A percentile compares a stretch with the other conserved stretches of the same genome.
Conservation (phyloP, 768 basidiomycete species). For the Hydnum rufescens region DNA sequence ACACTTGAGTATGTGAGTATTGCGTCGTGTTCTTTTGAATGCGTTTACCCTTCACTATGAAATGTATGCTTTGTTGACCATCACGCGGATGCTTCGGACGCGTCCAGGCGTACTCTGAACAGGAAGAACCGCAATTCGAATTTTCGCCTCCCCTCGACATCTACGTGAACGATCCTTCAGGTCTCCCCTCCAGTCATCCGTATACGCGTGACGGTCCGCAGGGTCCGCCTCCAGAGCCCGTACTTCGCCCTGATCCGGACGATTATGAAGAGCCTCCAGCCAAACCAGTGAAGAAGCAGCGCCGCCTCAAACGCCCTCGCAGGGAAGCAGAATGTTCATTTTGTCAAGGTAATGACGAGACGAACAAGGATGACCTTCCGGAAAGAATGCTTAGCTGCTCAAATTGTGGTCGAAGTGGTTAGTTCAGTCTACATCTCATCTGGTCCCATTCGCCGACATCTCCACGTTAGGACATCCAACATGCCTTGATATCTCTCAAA, state of each 20-base stretch:
- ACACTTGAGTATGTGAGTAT: constrained; percentile 10
- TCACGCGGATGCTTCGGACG: neutral
- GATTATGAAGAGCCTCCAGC: neutral
- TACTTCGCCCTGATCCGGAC: neutral
- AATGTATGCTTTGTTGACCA: too few relatives aligned
- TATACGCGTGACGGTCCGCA: neutral
- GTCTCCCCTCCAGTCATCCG: too few relatives aligned
- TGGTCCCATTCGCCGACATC: constrained; percentile 3
- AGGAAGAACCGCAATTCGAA: neutral
- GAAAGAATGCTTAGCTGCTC: constrained; percentile 64
- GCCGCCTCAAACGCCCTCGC: constrained; percentile 11
- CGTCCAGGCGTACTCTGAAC: neutral
- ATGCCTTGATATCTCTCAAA: constrained; percentile 43
- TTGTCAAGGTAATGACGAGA: constrained; percentile 45
- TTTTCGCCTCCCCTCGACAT: too few relatives aligned
- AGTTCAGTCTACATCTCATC: constrained; percentile 13
- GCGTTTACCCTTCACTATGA: neutral
- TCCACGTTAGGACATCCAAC: constrained; percentile 52
- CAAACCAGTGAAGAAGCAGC: neutral
- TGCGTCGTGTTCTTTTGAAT: constrained; percentile 7
- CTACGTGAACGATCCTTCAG: too few relatives aligned
- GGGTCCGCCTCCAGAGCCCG: constrained; percentile 2
- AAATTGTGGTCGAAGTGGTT: constrained; percentile 71
- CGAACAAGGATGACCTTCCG: constrained; percentile 33
- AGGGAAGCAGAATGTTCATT: constrained; percentile 58